phyloP scores from a whole-genome alignment of 176 grass and related monocot genomes.

The Elaeis guineensis region DNA sequence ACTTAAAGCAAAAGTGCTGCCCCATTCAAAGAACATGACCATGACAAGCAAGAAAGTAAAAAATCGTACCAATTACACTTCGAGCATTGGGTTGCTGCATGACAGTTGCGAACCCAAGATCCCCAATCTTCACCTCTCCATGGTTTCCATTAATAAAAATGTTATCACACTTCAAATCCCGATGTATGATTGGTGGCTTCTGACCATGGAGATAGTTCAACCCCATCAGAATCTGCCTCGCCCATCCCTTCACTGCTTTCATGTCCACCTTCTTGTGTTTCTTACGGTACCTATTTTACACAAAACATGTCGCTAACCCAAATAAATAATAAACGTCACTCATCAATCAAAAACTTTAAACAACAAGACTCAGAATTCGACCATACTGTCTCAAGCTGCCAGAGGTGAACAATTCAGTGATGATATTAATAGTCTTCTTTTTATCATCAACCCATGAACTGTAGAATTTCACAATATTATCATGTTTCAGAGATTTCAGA shows the following conservation, averaged over 20 bases:
- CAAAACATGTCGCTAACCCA: neutral
- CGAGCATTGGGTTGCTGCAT: slow-evolving; percentile 31
- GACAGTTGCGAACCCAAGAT: slow-evolving; percentile 42
- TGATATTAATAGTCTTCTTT: slow-evolving; percentile 34
- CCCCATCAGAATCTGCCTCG: slow-evolving; percentile 34
- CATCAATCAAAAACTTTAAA: neutral
- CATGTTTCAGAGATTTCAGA: slow-evolving; percentile 29
- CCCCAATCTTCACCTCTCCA: slow-evolving; percentile 50
- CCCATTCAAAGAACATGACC: neutral
- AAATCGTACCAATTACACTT: slow-evolving; percentile 26
- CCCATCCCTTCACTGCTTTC: slow-evolving; percentile 38
- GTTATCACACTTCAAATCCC: slow-evolving; percentile 47
- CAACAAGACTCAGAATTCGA: neutral
- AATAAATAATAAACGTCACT: neutral
- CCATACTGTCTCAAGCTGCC: slow-evolving; percentile 46
- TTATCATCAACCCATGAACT: slow-evolving; percentile 40
- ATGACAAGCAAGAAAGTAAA: neutral
- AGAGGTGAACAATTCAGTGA: slow-evolving; percentile 55
- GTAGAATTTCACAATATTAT: slow-evolving; percentile 40
- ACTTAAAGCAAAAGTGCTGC: no score
- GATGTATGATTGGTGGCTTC: slow-evolving; percentile 30
- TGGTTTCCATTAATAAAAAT: slow-evolving; percentile 56
- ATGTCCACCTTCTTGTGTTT: slow-evolving; percentile 47
- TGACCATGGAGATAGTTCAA: slow-evolving; percentile 39
- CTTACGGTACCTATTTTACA: slow-evolving; percentile 23